Conservation (phyloP, 805 yeast genomes). For the Candida orba region DNA sequence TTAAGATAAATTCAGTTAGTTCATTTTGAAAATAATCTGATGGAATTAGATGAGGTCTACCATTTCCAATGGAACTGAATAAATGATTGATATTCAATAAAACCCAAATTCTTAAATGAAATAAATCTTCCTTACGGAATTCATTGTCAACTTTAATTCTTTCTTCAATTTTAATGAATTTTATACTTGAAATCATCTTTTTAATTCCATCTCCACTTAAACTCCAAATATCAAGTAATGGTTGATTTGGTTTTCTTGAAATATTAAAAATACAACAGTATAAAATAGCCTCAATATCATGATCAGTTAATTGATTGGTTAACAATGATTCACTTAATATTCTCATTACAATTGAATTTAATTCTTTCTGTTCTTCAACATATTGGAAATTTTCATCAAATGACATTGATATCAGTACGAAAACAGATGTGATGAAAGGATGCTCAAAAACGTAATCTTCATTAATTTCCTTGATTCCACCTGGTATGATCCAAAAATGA, state of each 20-base stretch:
- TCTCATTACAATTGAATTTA: slow-evolving; percentile 42
- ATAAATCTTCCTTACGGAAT: slow-evolving; percentile 35
- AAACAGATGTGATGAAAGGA: slow-evolving; percentile 48
- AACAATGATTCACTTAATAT: slow-evolving; percentile 42
- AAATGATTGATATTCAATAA: slow-evolving; percentile 45
- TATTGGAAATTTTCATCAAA: slow-evolving; percentile 46
- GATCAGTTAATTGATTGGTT: slow-evolving; percentile 48
- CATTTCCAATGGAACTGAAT: slow-evolving; percentile 43
- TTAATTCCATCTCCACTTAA: slow-evolving; percentile 46
- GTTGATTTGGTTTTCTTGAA: slow-evolving; percentile 46
- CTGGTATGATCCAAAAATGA: slow-evolving; percentile 57
- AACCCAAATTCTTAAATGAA: slow-evolving; percentile 47
- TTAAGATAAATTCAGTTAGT: slow-evolving; percentile 36
- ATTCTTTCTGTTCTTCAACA: slow-evolving; percentile 37
- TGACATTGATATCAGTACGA: slow-evolving; percentile 47
- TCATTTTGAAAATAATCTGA: slow-evolving; percentile 29
- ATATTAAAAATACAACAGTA: slow-evolving; percentile 49
- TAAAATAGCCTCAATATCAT: slow-evolving; percentile 53
- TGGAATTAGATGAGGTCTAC: slow-evolving; percentile 37
- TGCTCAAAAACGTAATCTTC: slow-evolving; percentile 40
- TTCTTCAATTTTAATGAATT: slow-evolving; percentile 34
- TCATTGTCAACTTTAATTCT: slow-evolving; percentile 23
- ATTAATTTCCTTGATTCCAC: slow-evolving; percentile 45
- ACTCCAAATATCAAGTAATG: slow-evolving; percentile 45
- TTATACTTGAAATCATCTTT: slow-evolving; percentile 40